These are phyloP conservation scores for Fusarium buharicum DNA, from an alignment of 2,329 filamentous ascomycete species.

Conservation along the genomic window DNA sequence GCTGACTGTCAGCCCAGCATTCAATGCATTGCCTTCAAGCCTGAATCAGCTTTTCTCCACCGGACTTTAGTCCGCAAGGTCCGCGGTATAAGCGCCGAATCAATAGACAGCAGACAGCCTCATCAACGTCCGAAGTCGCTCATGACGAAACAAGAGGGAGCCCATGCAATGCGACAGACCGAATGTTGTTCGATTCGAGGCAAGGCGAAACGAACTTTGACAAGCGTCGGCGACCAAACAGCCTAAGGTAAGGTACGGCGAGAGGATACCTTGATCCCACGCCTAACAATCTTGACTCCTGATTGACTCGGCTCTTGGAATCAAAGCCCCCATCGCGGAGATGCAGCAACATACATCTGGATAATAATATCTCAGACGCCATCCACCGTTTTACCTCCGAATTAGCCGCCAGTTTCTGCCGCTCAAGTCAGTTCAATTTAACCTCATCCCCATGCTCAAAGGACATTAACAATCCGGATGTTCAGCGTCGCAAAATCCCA, in stretches of 20 bases:
- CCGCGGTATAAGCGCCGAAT: conserved; percentile 40
- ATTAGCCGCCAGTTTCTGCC: conserved; percentile 36
- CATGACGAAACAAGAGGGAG: conserved; percentile 28
- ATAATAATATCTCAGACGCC: conserved; percentile 20
- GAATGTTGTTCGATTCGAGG: not conserved
- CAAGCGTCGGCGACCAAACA: conserved; percentile 9
- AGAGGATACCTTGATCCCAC: conserved; percentile 6
- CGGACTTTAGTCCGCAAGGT: conserved; percentile 41
- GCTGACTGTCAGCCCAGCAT: conserved; percentile 16
- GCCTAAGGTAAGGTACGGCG: not conserved
- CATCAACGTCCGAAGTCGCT: conserved; percentile 44
- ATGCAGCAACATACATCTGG: conserved; percentile 12
- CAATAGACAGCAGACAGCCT: conserved; percentile 28
- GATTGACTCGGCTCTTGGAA: conserved; percentile 25
- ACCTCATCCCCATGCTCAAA: conserved; percentile 28
- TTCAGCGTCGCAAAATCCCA: conserved; percentile 13
- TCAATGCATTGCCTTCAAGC: not conserved
- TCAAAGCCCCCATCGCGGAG: conserved; percentile 5
- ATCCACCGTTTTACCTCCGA: not conserved
- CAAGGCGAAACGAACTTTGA: conserved; percentile 18
- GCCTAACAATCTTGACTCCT: conserved; percentile 1
- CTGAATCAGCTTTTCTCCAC: conserved; percentile 27
- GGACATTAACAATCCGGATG: conserved; percentile 13
- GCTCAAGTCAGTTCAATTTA: conserved; percentile 22
- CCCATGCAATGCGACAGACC: conserved; percentile 8